Evolutionary conservation across 1,284 basidiomycete species (phyloP), one percentile per base, ranked within the genome.

Genomic region (Ceratobasidium sp.): DNA sequence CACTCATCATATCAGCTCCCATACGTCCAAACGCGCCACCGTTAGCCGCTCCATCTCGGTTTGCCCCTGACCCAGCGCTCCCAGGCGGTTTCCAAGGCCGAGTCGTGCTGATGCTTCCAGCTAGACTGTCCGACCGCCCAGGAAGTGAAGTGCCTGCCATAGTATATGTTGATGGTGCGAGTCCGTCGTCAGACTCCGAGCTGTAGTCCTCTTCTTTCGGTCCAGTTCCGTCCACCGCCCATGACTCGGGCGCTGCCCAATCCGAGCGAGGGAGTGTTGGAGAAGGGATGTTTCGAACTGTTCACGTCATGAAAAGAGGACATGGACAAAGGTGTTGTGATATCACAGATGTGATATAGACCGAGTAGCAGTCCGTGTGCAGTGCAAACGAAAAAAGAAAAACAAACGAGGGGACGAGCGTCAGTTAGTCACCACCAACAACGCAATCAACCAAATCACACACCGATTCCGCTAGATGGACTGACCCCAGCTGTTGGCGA

Each of bases 201-300:
- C 83, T 84, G 10, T 83, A 82, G n/a, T 83, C 84, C n/a, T 84
- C 83, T 5, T 83, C 83, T 7, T 80, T 83, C 1, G 83, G 84
- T 33, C 85, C 86, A 58, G 87, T 87, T 0, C 83, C 86, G 80
- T 89, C 87, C 18, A 89, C 88, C 15, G 87, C 88, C 88, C 88
- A 89, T 18, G 86, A 87, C 78, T 89, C 88, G 1, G 88, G 88
- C 0, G 88, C 87, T 0, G 86, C 86, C 88, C 88, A 89, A 3
- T 86, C 86, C 20, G 79, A 75, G 44, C 72, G 72, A 75, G 72
- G 72, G 49, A 75, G 61, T 12, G 72, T 56, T 64, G 72, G 72
- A 1, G 72, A 75, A 12, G 72, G 72, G 23, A 75, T 66, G 61
- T 75, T 75, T 66, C 72, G 72, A 20, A 42, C 72, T 75, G 23